A percentile compares a stretch with the other conserved stretches of the same genome.
phyloP scores from a whole-genome alignment of 257 asterid genomes.

The Phtheirospermum japonicum region DNA sequence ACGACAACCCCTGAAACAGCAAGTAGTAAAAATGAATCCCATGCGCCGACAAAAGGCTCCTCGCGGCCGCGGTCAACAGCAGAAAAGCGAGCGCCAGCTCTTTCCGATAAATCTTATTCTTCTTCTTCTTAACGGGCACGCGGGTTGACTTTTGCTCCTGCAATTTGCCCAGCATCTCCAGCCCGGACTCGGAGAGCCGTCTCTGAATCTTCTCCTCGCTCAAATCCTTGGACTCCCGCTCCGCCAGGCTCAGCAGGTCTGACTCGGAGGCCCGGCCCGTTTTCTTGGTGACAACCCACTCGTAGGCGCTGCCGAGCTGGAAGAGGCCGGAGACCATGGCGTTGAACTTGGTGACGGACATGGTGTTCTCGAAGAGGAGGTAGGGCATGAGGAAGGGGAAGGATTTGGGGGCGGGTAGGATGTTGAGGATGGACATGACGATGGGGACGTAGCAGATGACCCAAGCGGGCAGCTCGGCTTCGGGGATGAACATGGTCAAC shows the following conservation, averaged over 20 bases:
- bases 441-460: slow-evolving; percentile 48
- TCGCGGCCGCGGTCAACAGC: slow-evolving; percentile 74
- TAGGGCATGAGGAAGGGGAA: slow-evolving; percentile 50
- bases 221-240: slow-evolving; percentile 31
- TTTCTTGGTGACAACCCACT: slow-evolving; percentile 49
- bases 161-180: slow-evolving; percentile 36
- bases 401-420: slow-evolving; percentile 40
- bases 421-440: slow-evolving; percentile 42
- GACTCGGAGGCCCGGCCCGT: slow-evolving; percentile 47
- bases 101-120: slow-evolving; percentile 62
- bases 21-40: slow-evolving; percentile 90
- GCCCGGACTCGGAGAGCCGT: slow-evolving; percentile 35
- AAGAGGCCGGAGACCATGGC: slow-evolving; percentile 50
- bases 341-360: slow-evolving; percentile 49
- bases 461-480: slow-evolving; percentile 45
- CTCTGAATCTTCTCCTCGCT: slow-evolving; percentile 38
- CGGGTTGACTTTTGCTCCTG: slow-evolving; percentile 20
- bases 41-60: slow-evolving; percentile 79
- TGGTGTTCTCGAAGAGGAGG: slow-evolving; percentile 48
- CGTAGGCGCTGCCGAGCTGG: slow-evolving; percentile 46
- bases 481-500: slow-evolving; percentile 48
- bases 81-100: slow-evolving; percentile 85
- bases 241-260: slow-evolving; percentile 37
- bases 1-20: slow-evolving; percentile 82
- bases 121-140: slow-evolving; percentile 33